Percentiles rank a stretch among this genome's conserved stretches.
Conservation (phyloP, 352 stramenopile genomes). For the Phytophthora fragariae region DNA sequence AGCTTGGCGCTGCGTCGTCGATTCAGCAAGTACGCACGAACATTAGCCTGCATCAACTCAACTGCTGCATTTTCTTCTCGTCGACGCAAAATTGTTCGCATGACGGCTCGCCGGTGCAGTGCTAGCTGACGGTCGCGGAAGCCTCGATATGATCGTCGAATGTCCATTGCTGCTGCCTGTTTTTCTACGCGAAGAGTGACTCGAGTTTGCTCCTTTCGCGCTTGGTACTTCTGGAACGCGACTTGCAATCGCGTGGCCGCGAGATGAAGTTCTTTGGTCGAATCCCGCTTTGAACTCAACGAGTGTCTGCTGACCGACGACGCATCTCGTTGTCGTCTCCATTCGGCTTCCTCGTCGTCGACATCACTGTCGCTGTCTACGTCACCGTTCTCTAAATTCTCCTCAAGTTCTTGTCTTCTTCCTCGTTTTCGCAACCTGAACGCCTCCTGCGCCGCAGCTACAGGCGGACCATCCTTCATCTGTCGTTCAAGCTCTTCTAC, state of each 20-base stretch:
- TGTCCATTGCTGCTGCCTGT: constrained; percentile 60
- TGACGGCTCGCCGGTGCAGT: constrained; percentile 64
- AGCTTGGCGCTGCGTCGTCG: constrained; percentile 34
- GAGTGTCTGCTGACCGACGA: constrained; percentile 21
- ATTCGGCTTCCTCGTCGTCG: constrained; percentile 46
- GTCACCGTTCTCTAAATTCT: constrained; percentile 6
- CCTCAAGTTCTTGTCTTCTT: not conserved
- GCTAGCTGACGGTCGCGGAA: constrained; percentile 58
- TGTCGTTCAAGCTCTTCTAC: constrained; percentile 27
- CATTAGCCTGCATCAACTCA: constrained; percentile 71
- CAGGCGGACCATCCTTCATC: constrained; percentile 18
- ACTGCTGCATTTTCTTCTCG: constrained; percentile 63
- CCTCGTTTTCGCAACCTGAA: constrained; percentile 10
- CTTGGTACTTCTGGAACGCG: constrained; percentile 67
- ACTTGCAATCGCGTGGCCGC: constrained; percentile 60
- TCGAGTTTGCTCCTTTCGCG: constrained; percentile 61
- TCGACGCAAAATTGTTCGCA: constrained; percentile 52
- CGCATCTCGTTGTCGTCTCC: constrained; percentile 45
- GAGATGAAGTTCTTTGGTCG: constrained; percentile 55
- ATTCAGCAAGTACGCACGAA: constrained; percentile 70
- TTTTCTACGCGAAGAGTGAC: constrained; percentile 56
- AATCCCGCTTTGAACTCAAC: constrained; percentile 38
- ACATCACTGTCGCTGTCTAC: constrained; percentile 29
- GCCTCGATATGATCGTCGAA: constrained; percentile 71
- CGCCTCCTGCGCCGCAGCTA: constrained; percentile 20